Base-by-base conservation (phyloP, 139 green algal genomes). In the Micractinium conductrix region DNA sequence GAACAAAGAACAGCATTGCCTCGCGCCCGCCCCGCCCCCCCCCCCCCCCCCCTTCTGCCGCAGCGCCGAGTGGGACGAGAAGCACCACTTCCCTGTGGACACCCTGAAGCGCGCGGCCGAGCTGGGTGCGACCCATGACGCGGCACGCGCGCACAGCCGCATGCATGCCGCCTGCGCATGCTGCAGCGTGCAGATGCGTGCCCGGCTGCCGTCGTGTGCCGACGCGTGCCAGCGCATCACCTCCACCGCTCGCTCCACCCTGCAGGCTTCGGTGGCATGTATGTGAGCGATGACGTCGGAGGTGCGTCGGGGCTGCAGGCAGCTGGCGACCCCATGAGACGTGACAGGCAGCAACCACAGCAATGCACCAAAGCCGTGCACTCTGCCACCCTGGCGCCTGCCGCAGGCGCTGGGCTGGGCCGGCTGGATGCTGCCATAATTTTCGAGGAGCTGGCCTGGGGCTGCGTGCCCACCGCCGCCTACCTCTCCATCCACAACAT, bases 401-500 rank as follows among this genome's bases (percentile, higher is more conserved):
- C 35, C 35, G 76, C 80, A n/a, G 91, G 79, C 70, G 83, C 71
- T 17, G 70, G 65, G 6, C 78, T 90, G 55, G 35, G 71, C 26
- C 78, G 93, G n/a, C 62, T 83, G 37, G 91, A 93, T 79, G 93
- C 89, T 21, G 92, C 92, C 44, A 87, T 96, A n/a, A 92, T 97
- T 1, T 97, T 97, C 80, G 94, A 97, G 83, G 84, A 86, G 17
- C 88, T 97, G 30, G 86, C 94, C 21, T 95, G 94, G 68, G 93
- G 90, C 28, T 94, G 96, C 86, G 80, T 97, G 9, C 85, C 87
- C 76, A 87, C 88, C 0, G 92, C 94, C 28, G 94, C 94, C 21
- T 98, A 95, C 89, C 90, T 98, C 1, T 94, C 91, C 30, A 97
- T 98, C 37, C 94, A 98, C 87, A 98, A 98, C 93, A 98, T 98